Evolutionary conservation across 2,329 filamentous ascomycete species (phyloP).

Genomic region (Aspergillus alliaceus): DNA sequence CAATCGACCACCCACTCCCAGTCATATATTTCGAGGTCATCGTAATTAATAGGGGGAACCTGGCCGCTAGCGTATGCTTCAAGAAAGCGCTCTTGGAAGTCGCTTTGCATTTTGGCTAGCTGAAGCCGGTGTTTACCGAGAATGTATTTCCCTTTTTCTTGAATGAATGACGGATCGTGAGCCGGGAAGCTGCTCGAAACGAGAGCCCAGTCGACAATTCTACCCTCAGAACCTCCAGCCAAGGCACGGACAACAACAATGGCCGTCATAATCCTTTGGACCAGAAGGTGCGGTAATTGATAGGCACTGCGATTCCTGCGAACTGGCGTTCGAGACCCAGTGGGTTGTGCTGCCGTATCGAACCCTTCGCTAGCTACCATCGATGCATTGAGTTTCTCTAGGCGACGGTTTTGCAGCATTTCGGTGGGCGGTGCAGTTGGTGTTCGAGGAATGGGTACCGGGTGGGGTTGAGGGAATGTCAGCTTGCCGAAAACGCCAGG

Average conservation of each 20-base stretch:
- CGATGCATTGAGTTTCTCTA: constrained; percentile 26
- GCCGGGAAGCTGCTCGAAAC: constrained; percentile 43
- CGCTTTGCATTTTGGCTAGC: constrained; percentile 45
- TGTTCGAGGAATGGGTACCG: neutral
- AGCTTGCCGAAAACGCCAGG: neutral
- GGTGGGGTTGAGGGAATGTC: neutral
- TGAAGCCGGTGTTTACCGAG: constrained; percentile 39
- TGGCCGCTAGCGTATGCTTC: constrained; percentile 45
- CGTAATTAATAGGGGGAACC: constrained; percentile 47
- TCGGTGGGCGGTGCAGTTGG: neutral
- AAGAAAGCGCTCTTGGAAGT: constrained; percentile 48
- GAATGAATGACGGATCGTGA: constrained; percentile 38
- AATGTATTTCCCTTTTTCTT: constrained; percentile 38
- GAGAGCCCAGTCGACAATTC: constrained; percentile 47
- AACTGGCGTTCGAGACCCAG: constrained; percentile 8
- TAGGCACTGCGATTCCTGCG: constrained; percentile 25
- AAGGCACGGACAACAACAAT: constrained; percentile 47
- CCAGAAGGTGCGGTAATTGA: constrained; percentile 26
- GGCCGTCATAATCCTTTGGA: constrained; percentile 41
- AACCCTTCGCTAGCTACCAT: constrained; percentile 9
- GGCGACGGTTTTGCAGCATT: constrained; percentile 23
- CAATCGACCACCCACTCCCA: constrained; percentile 50
- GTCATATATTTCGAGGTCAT: constrained; percentile 45
- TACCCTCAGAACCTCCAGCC: constrained; percentile 45
- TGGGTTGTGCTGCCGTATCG: constrained; percentile 4